Evolutionary conservation across 2,329 filamentous ascomycete species (phyloP), one percentile per base, ranked within the genome.

Genomic region (Aureobasidium sp.): DNA sequence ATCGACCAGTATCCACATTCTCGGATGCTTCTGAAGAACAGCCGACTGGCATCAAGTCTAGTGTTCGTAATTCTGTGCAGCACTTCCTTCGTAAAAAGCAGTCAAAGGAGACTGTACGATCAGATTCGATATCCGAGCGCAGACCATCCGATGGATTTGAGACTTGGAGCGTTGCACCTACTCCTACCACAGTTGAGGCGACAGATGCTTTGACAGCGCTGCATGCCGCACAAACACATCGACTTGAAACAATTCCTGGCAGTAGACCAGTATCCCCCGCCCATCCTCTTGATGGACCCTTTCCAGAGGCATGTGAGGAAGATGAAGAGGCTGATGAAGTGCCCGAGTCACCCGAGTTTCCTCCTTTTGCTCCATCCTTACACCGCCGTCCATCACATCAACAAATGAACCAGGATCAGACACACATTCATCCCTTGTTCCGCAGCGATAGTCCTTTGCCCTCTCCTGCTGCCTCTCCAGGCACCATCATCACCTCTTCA

Each of bases 351-450:
- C 57, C 44, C 11, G 34, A 31, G 0, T 42, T 60, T 7, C 57
- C 57, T 22, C 45, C 56, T 20, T 63, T 65, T 29, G 62, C 64
- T 22, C 63, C 62, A n/a, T 56, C 62, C n/a, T 41, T 59, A 25
- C 29, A 45, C 41, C 64, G 48, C 27, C 44, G 55, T 25, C 71
- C 72, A 36, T 62, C 48, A 73, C 47, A 48, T 12, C 36, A 59
- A 57, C 52, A 56, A 36, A 36, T 55, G 20, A 44, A 67, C 9
- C 67, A 73, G 17, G 80, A 80, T 68, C 87, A 91, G 71, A 79
- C 85, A 3, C 84, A 91, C 69, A 91, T 91, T 49, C 89, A 92
- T 71, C 89, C 89, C 9, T 80, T 92, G 3, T 91, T 92, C 77
- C 82, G 89, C 63, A 86, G 86, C 6, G 87, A 90, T 70, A 88